These are phyloP conservation scores for Colletotrichum orbiculare DNA, from an alignment of 2,329 filamentous ascomycete species.

Conservation along the genomic window DNA sequence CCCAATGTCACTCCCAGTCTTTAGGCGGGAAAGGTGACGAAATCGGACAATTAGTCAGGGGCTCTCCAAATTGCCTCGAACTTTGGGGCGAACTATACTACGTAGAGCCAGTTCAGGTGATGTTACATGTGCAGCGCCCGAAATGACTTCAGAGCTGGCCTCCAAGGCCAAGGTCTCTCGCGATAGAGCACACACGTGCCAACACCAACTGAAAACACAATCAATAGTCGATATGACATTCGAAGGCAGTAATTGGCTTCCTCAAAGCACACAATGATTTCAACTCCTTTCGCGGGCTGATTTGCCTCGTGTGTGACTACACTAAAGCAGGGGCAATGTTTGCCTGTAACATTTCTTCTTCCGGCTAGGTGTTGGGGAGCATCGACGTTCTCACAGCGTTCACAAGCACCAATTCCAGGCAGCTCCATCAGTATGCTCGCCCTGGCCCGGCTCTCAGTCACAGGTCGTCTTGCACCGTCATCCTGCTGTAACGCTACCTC, in stretches of 20 bases:
- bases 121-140: constrained; percentile 4
- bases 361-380: constrained; percentile 20
- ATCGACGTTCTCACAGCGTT: constrained; percentile 29
- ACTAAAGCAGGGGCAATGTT: constrained; percentile 32
- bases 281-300: background rate
- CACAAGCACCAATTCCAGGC: constrained; percentile 22
- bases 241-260: background rate
- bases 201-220: background rate
- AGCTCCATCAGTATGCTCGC: constrained; percentile 17
- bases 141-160: background rate
- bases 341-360: constrained; percentile 33
- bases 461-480: constrained; percentile 11
- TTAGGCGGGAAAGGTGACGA: background rate
- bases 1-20: too few relatives aligned
- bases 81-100: background rate
- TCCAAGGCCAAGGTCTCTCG: background rate
- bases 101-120: background rate
- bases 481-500: constrained; percentile 12
- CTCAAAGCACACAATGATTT: background rate
- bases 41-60: constrained; percentile 12
- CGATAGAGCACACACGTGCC: background rate
- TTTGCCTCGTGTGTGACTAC: constrained; percentile 5
- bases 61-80: background rate
- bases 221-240: background rate
- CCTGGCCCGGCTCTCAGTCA: constrained; percentile 5